These are phyloP conservation scores for Neospora caninum DNA, from an alignment of 169 alveolate species.

Conservation along the genomic window DNA sequence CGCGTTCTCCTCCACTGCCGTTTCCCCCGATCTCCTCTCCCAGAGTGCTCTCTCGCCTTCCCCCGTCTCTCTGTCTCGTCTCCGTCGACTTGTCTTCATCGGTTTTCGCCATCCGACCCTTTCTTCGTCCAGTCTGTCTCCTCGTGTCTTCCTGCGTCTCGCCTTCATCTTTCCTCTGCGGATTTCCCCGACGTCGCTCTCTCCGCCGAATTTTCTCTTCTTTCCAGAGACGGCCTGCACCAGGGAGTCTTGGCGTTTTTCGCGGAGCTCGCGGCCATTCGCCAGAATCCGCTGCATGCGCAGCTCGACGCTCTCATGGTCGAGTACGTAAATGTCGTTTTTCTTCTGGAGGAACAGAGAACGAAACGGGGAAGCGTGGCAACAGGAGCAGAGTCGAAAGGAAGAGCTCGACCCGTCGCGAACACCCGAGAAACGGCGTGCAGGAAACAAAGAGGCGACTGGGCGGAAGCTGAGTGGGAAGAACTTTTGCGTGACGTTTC, in stretches of 20 bases:
- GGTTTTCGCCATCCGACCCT: not conserved
- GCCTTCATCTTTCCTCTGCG: not conserved
- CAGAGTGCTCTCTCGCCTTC: not conserved
- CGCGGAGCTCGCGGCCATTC: slow-evolving; percentile 34
- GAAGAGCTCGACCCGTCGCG: too few relatives aligned
- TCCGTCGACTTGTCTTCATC: not conserved
- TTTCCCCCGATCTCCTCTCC: too few relatives aligned
- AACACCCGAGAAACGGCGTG: too few relatives aligned
- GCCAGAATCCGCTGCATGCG: slow-evolving; percentile 45
- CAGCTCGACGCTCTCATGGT: slow-evolving; percentile 29
- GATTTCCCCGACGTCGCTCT: not conserved
- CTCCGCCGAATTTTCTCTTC: not conserved
- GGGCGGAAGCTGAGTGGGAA: too few relatives aligned
- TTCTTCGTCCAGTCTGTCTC: not conserved
- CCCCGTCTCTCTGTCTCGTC: not conserved
- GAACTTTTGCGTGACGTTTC: too few relatives aligned
- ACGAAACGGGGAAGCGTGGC: not conserved
- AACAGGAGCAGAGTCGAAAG: not conserved
- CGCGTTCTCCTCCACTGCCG: not conserved
- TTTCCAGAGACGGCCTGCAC: not conserved
- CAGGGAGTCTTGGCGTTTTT: not conserved
- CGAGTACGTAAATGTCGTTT: not conserved
- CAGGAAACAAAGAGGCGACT: too few relatives aligned
- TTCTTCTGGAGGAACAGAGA: not conserved
- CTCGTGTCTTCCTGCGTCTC: not conserved